Percentiles rank a stretch among this genome's conserved stretches.
Evolutionary conservation across 441 rosid genomes (phyloP).

Genomic region (Dalechampia spathulata): DNA sequence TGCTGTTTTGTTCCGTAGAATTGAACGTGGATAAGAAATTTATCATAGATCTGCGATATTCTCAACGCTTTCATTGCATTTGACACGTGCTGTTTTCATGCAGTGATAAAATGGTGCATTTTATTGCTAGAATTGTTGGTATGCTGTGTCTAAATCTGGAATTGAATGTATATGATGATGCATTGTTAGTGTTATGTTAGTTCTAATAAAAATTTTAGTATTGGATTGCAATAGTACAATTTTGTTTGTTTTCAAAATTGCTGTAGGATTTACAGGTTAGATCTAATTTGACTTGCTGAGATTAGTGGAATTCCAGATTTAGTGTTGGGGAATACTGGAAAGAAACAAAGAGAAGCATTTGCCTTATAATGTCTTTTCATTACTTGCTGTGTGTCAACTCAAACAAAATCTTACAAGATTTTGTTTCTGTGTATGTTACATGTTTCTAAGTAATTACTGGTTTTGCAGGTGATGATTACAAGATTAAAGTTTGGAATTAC

Average conservation of each 20-base stretch:
- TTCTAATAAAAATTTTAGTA: neutral
- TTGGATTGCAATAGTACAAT: neutral
- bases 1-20: too few relatives aligned
- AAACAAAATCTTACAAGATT: too few relatives aligned
- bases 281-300: conserved; percentile 7
- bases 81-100: too few relatives aligned
- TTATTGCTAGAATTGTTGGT: neutral
- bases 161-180: neutral
- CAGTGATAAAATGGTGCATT: too few relatives aligned
- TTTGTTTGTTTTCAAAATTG: neutral
- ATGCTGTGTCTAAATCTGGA: neutral
- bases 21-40: too few relatives aligned
- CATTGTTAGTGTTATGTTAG: neutral
- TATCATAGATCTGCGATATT: too few relatives aligned
- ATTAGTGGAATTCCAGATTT: neutral
- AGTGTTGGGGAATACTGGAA: neutral
- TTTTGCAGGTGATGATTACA: conserved; percentile 72
- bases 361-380: too few relatives aligned
- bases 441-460: conserved; percentile 1
- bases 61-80: too few relatives aligned
- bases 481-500: conserved; percentile 89
- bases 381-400: too few relatives aligned
- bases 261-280: neutral
- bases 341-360: too few relatives aligned
- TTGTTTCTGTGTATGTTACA: neutral